Conservation (phyloP, 305 asterid species). For the Salvia sclarea region DNA sequence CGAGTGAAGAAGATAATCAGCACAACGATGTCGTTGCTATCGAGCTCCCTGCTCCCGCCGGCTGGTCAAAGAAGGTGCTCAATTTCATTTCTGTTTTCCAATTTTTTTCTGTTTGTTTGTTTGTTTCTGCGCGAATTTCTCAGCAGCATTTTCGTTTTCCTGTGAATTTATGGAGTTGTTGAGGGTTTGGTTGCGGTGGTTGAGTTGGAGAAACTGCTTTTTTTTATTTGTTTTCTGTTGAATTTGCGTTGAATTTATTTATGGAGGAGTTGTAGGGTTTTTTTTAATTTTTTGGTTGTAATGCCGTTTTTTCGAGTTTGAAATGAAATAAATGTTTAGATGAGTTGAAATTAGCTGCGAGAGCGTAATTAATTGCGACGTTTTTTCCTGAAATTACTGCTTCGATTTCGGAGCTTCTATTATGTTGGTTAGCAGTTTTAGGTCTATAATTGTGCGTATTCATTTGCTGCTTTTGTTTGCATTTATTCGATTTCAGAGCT, state of each 20-base stretch:
- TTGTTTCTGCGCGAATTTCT: background rate
- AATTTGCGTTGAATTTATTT: slow-evolving; percentile 21
- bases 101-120: background rate
- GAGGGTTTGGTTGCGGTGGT: slow-evolving; percentile 19
- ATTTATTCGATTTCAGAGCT: background rate
- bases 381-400: slow-evolving; percentile 15
- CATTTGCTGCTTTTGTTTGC: background rate
- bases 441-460: slow-evolving; percentile 11
- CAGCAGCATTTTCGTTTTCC: background rate
- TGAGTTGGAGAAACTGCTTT: background rate
- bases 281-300: background rate
- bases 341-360: slow-evolving; percentile 9
- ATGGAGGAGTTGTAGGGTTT: background rate
- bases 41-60: slow-evolving; percentile 61
- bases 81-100: background rate
- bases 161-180: slow-evolving; percentile 15
- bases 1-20: slow-evolving; percentile 33
- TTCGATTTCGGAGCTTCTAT: background rate
- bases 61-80: slow-evolving; percentile 61
- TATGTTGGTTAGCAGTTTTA: background rate
- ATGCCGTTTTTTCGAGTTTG: slow-evolving; percentile 8
- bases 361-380: slow-evolving; percentile 1
- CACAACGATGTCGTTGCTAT: slow-evolving; percentile 43
- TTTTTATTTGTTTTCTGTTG: background rate
- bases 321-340: background rate